A percentile compares a stretch with the other conserved stretches of the same genome.
These are phyloP conservation scores for Diaporthe ilicicola DNA, from an alignment of 2,329 filamentous ascomycete genomes.

Conservation along the genomic window DNA sequence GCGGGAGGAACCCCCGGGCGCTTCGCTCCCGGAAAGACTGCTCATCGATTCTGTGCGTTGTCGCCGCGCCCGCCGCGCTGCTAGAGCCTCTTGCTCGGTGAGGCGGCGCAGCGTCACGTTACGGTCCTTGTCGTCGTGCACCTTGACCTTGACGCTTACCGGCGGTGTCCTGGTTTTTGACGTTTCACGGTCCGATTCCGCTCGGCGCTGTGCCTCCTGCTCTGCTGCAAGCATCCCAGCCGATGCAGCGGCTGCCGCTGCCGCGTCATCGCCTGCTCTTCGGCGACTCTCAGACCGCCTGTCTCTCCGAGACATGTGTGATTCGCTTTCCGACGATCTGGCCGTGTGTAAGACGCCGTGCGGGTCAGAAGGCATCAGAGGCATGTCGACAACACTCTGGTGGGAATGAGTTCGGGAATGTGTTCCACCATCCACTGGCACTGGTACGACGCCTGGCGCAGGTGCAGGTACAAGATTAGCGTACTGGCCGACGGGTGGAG, in stretches of 20 bases:
- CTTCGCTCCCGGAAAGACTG: conserved; percentile 65
- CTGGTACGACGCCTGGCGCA: conserved; percentile 13
- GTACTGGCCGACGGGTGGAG: conserved; percentile 29
- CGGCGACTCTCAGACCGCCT: conserved; percentile 57
- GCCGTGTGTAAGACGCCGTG: conserved; percentile 52
- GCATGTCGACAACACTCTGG: conserved; percentile 56
- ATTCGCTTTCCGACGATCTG: conserved; percentile 52
- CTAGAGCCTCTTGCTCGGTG: conserved; percentile 66
- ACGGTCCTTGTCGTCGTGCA: conserved; percentile 67
- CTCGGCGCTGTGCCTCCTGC: conserved; percentile 50
- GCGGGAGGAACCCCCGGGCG: conserved; percentile 39
- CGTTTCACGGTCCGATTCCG: conserved; percentile 44
- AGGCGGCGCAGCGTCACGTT: conserved; percentile 69
- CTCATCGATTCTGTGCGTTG: conserved; percentile 61
- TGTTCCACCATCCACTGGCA: conserved; percentile 28
- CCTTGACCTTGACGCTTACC: conserved; percentile 66
- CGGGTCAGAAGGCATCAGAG: conserved; percentile 62
- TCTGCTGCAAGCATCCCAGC: conserved; percentile 58
- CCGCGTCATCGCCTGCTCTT: conserved; percentile 54
- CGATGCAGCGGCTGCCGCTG: conserved; percentile 56
- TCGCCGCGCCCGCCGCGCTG: conserved; percentile 48
- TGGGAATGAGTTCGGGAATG: conserved; percentile 51
- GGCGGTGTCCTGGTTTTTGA: conserved; percentile 51
- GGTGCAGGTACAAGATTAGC: conserved; percentile 25
- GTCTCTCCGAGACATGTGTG: conserved; percentile 52